Conservation (phyloP, 352 stramenopile genomes). For the Phytophthora sojae region DNA sequence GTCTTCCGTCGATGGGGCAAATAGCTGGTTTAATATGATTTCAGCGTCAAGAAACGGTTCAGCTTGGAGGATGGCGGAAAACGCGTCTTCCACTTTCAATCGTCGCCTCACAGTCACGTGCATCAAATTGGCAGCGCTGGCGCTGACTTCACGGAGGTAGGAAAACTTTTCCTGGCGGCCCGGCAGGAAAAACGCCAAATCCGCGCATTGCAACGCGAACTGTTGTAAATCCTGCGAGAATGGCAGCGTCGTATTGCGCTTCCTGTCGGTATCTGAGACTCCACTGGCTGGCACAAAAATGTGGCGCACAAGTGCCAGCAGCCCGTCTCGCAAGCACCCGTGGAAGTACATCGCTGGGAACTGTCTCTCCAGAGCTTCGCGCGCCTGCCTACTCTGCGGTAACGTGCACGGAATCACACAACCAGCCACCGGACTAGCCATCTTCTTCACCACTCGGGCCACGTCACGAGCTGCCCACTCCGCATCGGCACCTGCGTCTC, state of each 20-base stretch:
- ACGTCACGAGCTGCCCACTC: slow-evolving; percentile 36
- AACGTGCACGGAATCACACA: slow-evolving; percentile 39
- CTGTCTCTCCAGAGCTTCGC: slow-evolving; percentile 33
- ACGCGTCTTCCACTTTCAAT: slow-evolving; percentile 32
- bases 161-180: background rate
- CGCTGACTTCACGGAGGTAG: background rate
- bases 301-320: slow-evolving; percentile 31
- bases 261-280: slow-evolving; percentile 2
- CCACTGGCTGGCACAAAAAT: slow-evolving; percentile 27
- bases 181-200: slow-evolving; percentile 39
- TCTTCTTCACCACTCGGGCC: slow-evolving; percentile 21
- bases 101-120: slow-evolving; percentile 36
- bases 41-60: slow-evolving; percentile 42
- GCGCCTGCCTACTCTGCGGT: slow-evolving; percentile 22
- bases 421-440: slow-evolving; percentile 33
- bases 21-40: slow-evolving; percentile 16
- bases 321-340: slow-evolving; percentile 41
- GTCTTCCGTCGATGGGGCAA: slow-evolving; percentile 4
- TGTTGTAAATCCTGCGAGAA: slow-evolving; percentile 45
- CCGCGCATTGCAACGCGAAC: slow-evolving; percentile 46
- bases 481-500: slow-evolving; percentile 11
- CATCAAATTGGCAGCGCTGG: slow-evolving; percentile 7
- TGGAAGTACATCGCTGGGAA: slow-evolving; percentile 52
- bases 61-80: slow-evolving; percentile 38
- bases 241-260: slow-evolving; percentile 1